A percentile compares a stretch with the other conserved stretches of the same genome.
phyloP scores from a whole-genome alignment of 805 yeast species.

The Wickerhamiella azymoides region DNA sequence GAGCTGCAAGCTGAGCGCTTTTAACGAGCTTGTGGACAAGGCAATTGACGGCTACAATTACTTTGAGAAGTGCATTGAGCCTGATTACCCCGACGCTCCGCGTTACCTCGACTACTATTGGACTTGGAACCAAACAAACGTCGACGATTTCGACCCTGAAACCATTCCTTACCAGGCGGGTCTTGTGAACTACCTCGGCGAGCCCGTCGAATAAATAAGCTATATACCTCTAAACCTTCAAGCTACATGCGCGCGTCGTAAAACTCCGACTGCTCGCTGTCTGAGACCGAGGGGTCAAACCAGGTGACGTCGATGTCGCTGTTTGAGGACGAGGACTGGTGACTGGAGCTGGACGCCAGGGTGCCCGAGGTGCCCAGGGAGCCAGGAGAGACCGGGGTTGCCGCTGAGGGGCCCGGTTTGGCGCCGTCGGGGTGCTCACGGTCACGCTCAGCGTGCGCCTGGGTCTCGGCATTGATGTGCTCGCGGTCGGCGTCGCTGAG shows the following conservation, averaged over 20 bases:
- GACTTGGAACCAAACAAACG: slow-evolving; percentile 19
- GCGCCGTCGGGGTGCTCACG: not conserved
- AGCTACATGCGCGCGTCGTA: slow-evolving; percentile 2
- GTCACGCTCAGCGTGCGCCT: too few relatives aligned
- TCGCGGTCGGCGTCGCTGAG: not conserved
- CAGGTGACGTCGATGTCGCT: slow-evolving; percentile 5
- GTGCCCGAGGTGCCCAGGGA: too few relatives aligned
- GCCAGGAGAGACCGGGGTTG: too few relatives aligned
- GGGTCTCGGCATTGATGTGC: not conserved
- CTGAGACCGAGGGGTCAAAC: slow-evolving; percentile 7
- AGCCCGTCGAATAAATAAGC: not conserved
- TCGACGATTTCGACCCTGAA: slow-evolving; percentile 8
- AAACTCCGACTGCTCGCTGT: not conserved
- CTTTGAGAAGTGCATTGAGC: slow-evolving; percentile 11
- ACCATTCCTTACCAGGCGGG: slow-evolving; percentile 13
- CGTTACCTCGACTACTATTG: slow-evolving; percentile 17
- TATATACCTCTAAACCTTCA: too few relatives aligned
- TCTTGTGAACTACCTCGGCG: slow-evolving; percentile 9
- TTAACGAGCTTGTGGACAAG: slow-evolving; percentile 13
- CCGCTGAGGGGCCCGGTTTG: too few relatives aligned
- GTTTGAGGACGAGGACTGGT: not conserved
- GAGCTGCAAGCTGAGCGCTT: slow-evolving; percentile 28
- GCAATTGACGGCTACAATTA: slow-evolving; percentile 9
- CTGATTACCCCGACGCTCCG: slow-evolving; percentile 13
- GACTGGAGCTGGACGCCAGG: too few relatives aligned